Evolutionary conservation across 352 stramenopile species (phyloP).

Genomic region (Phytophthora colocasiae): DNA sequence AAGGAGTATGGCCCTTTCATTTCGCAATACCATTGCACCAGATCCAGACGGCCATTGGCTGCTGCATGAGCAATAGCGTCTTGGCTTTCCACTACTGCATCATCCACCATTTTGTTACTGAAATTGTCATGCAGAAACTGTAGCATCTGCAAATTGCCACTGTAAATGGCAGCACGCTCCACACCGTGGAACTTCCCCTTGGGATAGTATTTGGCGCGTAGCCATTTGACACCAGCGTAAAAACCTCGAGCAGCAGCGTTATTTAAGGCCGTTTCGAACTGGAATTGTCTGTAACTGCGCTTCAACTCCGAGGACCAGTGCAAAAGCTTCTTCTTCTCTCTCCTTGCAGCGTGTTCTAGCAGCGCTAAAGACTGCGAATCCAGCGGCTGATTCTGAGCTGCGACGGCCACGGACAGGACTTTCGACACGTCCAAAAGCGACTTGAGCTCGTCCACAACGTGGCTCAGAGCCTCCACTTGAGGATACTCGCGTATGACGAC

Average conservation of each 20-base stretch:
- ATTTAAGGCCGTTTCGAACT: constrained; percentile 47
- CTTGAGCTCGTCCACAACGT: constrained; percentile 37
- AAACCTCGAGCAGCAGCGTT: constrained; percentile 31
- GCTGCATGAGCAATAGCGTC: constrained; percentile 47
- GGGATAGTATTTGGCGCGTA: constrained; percentile 37
- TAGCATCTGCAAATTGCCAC: constrained; percentile 44
- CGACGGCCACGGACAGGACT: constrained; percentile 37
- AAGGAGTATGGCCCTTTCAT: constrained; percentile 49
- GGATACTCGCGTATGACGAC: constrained; percentile 32
- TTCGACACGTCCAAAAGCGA: constrained; percentile 40
- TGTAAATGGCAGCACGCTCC: constrained; percentile 46
- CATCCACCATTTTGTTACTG: constrained; percentile 45
- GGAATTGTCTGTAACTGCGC: constrained; percentile 44
- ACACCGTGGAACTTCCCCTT: constrained; percentile 47
- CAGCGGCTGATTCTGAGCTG: constrained; percentile 27
- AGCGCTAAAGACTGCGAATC: constrained; percentile 24
- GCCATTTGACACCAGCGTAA: constrained; percentile 36
- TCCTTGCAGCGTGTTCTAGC: constrained; percentile 34
- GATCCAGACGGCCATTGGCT: constrained; percentile 38
- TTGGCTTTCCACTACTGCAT: constrained; percentile 38
- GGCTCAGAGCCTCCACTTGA: constrained; percentile 34
- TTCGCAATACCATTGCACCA: constrained; percentile 50
- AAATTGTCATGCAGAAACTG: constrained; percentile 44
- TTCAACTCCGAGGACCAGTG: constrained; percentile 49
- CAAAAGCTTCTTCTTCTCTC: constrained; percentile 38